Conservation (phyloP, 1,284 basidiomycete genomes). For the Microbotryum saponariae region DNA sequence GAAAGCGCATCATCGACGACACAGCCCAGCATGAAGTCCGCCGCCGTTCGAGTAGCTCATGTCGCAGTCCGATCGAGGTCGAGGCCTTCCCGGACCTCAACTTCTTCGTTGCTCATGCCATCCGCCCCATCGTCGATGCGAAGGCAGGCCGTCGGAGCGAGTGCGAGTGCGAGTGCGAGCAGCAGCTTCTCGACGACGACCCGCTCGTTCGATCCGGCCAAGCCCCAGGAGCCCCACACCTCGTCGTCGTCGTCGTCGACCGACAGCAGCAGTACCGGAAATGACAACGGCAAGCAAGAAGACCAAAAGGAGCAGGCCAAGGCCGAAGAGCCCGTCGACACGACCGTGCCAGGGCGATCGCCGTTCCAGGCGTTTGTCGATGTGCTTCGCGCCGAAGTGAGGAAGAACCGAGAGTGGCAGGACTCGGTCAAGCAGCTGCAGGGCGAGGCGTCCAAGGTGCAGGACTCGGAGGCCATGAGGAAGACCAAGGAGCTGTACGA, state of each 20-base stretch:
- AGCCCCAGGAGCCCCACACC: no score
- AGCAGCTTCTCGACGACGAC: background rate
- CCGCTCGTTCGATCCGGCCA: no score
- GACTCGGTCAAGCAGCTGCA: conserved; percentile 95
- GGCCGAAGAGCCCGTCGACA: conserved; percentile 24
- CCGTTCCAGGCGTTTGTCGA: conserved; percentile 96
- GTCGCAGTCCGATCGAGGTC: no score
- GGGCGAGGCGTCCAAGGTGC: conserved; percentile 93
- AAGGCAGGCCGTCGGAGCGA: conserved; percentile 13
- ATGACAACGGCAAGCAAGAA: conserved; percentile 12
- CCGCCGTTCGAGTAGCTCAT: no score
- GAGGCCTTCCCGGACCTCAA: no score
- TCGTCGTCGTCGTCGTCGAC: background rate
- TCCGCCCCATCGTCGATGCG: no score
- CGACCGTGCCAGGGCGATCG: conserved; percentile 46
- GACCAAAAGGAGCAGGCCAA: conserved; percentile 20
- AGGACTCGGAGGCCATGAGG: conserved; percentile 96
- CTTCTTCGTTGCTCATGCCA: no score
- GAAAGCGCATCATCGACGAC: no score
- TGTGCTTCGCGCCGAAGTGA: conserved; percentile 81
- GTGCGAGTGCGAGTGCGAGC: background rate
- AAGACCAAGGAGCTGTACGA: conserved; percentile 83
- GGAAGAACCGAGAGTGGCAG: conserved; percentile 88
- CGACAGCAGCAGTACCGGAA: conserved; percentile 5
- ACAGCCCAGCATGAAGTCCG: no score